Conservation (phyloP, 148 eudicot genomes). For the Amaranthus hypochondriacus region DNA sequence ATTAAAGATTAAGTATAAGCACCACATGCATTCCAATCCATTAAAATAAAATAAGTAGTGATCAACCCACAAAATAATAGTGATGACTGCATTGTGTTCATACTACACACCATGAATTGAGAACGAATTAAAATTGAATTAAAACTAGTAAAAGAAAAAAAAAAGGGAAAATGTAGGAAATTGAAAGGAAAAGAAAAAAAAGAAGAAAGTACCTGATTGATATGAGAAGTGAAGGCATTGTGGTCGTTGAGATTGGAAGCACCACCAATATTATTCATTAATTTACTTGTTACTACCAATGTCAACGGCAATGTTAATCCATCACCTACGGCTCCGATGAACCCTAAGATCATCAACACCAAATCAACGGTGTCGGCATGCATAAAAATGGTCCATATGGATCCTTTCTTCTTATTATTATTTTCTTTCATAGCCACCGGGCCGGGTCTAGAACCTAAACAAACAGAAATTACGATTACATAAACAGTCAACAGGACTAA, state of each 20-base stretch:
- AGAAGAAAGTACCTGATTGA: slow-evolving; percentile 45
- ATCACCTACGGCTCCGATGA: slow-evolving; percentile 62
- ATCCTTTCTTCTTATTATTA: slow-evolving; percentile 20
- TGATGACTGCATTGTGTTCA: not conserved
- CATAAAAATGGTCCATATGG: slow-evolving; percentile 61
- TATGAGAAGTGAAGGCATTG: slow-evolving; percentile 27
- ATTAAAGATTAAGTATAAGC: no score
- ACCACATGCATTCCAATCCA: no score
- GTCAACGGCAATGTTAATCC: slow-evolving; percentile 56
- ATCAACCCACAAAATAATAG: not conserved
- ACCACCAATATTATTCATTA: slow-evolving; percentile 61
- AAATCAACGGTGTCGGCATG: slow-evolving; percentile 65
- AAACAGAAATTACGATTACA: no score
- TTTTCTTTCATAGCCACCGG: no score
- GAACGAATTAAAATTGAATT: no score
- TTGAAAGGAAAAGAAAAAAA: not conserved
- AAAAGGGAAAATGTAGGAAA: not conserved
- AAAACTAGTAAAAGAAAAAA: not conserved
- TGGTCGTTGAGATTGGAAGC: slow-evolving; percentile 11
- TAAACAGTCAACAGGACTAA: no score
- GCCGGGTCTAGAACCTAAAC: no score
- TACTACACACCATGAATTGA: no score
- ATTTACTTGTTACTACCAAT: slow-evolving; percentile 41
- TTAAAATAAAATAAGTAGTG: no score
- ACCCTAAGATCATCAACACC: slow-evolving; percentile 51